These are phyloP conservation scores for Botryosphaeria dothidea DNA, from an alignment of 2,329 filamentous ascomycete genomes.

Conservation along the genomic window DNA sequence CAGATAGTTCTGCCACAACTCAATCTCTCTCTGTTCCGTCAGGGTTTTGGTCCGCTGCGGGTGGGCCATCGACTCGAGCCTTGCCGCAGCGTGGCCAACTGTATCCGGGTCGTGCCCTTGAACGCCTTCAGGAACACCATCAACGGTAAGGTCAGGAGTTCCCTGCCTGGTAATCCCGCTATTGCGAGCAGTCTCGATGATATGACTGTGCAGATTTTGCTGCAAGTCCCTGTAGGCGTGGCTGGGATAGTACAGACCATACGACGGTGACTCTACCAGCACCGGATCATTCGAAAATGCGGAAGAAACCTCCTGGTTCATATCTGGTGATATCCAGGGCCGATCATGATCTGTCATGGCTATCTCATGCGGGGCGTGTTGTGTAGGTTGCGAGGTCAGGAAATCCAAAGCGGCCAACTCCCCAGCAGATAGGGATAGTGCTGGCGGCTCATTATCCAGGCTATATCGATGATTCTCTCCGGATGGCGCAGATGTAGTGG, in stretches of 20 bases:
- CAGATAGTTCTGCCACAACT: slow-evolving; percentile 45
- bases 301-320: slow-evolving; percentile 14
- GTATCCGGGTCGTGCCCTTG: neutral
- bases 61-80: slow-evolving; percentile 9
- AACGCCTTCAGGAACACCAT: neutral
- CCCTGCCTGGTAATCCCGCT: slow-evolving; percentile 21
- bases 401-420: slow-evolving; percentile 17
- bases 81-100: neutral
- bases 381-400: slow-evolving; percentile 12
- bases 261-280: slow-evolving; percentile 19
- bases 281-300: slow-evolving; percentile 15
- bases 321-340: slow-evolving; percentile 13
- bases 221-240: slow-evolving; percentile 26
- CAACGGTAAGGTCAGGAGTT: slow-evolving; percentile 18
- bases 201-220: slow-evolving; percentile 24
- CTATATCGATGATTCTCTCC: slow-evolving; percentile 23
- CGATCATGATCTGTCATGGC: slow-evolving; percentile 1
- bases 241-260: slow-evolving; percentile 22
- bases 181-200: slow-evolving; percentile 24
- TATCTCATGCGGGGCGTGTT: neutral
- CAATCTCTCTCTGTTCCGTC: slow-evolving; percentile 22
- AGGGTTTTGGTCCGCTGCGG: slow-evolving; percentile 9
- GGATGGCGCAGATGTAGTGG: slow-evolving; percentile 1
- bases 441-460: neutral
- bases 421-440: slow-evolving; percentile 8